Evolutionary conservation across 371 early-diverging fungal species (phyloP).

Genomic region (Nematocida sp.): DNA sequence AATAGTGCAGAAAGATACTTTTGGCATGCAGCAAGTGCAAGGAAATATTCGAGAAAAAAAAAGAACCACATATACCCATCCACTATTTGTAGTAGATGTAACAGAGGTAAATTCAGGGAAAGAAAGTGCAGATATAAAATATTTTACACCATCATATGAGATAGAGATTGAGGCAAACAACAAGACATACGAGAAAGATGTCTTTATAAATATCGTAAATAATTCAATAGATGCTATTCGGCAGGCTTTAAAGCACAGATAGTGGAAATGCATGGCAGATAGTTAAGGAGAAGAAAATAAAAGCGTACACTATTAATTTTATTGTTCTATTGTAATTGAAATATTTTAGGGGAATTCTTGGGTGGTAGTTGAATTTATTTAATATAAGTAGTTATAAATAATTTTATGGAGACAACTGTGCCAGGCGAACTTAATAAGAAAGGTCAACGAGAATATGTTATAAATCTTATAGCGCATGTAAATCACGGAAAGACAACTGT

Average conservation of each 20-base stretch:
- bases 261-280: no score
- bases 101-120: constrained; percentile 11
- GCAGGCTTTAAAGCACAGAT: background rate
- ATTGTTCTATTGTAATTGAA: no score
- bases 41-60: constrained; percentile 23
- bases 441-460: constrained; percentile 41
- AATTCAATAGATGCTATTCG: background rate
- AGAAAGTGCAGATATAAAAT: background rate
- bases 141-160: constrained; percentile 20
- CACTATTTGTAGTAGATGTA: constrained; percentile 29
- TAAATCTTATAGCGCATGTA: constrained; percentile 86
- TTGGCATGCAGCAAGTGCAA: background rate
- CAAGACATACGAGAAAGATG: constrained; percentile 1
- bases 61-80: constrained; percentile 12
- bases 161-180: constrained; percentile 52
- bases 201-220: constrained; percentile 34
- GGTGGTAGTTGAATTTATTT: background rate
- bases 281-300: no score
- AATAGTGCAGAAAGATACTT: constrained; percentile 44
- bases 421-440: constrained; percentile 1
- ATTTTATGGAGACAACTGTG: background rate
- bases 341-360: background rate
- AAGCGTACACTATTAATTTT: no score
- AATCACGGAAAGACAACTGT: constrained; percentile 98
- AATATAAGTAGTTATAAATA: background rate